Percentiles rank a stretch among this genome's conserved stretches.
Conservation (phyloP, 352 stramenopile species). For the Globisporangium orthogonon region DNA sequence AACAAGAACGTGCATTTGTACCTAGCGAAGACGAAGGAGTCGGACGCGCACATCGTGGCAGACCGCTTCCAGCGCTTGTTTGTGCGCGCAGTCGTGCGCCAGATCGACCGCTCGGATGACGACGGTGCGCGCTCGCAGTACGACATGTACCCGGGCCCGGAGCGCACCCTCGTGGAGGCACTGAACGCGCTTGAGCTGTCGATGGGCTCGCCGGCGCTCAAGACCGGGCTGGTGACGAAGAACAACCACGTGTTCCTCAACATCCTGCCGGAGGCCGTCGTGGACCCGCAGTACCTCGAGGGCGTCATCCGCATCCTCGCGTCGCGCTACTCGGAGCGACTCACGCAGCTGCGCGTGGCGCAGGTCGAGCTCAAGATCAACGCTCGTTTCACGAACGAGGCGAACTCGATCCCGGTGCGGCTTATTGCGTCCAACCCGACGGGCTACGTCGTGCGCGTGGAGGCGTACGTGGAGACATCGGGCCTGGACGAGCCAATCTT, state of each 20-base stretch:
- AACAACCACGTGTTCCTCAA: slow-evolving; percentile 99
- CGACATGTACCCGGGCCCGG: slow-evolving; percentile 89
- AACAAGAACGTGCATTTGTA: slow-evolving; percentile 99
- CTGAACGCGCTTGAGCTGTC: slow-evolving; percentile 96
- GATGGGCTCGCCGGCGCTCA: slow-evolving; percentile 85
- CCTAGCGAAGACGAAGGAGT: slow-evolving; percentile 90
- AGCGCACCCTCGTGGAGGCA: slow-evolving; percentile 97
- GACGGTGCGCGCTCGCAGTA: slow-evolving; percentile 78
- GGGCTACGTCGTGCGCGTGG: slow-evolving; percentile 98
- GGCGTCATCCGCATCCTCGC: slow-evolving; percentile 91
- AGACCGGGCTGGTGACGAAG: slow-evolving; percentile 68
- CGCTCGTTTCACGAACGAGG: slow-evolving; percentile 89
- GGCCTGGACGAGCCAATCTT: slow-evolving; percentile 79
- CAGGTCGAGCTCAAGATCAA: slow-evolving; percentile 98
- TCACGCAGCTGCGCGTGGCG: slow-evolving; percentile 91
- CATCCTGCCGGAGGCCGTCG: slow-evolving; percentile 91
- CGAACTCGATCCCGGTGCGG: slow-evolving; percentile 93
- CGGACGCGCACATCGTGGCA: slow-evolving; percentile 68
- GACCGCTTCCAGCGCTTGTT: slow-evolving; percentile 94
- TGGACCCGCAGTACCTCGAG: slow-evolving; percentile 95
- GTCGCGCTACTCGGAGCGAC: slow-evolving; percentile 83
- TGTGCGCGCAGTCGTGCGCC: slow-evolving; percentile 92
- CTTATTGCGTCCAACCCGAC: slow-evolving; percentile 97
- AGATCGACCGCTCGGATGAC: slow-evolving; percentile 79
- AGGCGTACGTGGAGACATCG: slow-evolving; percentile 97